phyloP scores from a whole-genome alignment of 2,329 filamentous ascomycete species.

The Ceratocystis papillata region DNA sequence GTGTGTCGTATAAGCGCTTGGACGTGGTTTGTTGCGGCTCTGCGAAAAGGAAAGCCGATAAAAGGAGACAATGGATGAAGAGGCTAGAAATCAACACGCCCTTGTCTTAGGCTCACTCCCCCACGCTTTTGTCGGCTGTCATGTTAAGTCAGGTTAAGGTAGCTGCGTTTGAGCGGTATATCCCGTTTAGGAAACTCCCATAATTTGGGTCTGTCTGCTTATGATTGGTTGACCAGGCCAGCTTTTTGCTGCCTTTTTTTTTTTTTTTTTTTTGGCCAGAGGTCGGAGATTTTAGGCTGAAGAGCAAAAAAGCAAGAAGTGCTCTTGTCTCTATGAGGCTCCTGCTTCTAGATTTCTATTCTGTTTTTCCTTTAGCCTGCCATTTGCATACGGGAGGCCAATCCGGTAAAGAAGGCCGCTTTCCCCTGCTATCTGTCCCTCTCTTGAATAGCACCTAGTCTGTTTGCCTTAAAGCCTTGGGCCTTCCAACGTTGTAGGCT shows the following conservation, averaged over 20 bases:
- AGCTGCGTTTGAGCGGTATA: too few species aligned
- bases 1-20: neutral
- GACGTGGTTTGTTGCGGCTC: conserved; percentile 11
- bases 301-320: too few species aligned
- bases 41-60: neutral
- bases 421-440: neutral
- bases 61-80: neutral
- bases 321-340: too few species aligned
- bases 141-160: neutral
- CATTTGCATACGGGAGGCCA: too few species aligned
- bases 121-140: neutral
- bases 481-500: neutral
- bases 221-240: too few species aligned
- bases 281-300: too few species aligned
- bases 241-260: too few species aligned
- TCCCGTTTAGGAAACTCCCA: too few species aligned
- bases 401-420: neutral
- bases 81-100: neutral
- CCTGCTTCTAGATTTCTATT: too few species aligned
- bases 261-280: too few species aligned
- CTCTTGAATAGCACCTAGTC: neutral
- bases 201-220: too few species aligned
- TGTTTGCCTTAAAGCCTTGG: neutral
- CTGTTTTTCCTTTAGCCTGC: too few species aligned
- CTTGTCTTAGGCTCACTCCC: neutral